Evolutionary conservation across 2,329 filamentous ascomycete genomes (phyloP).

Genomic region (Fusarium sp.): DNA sequence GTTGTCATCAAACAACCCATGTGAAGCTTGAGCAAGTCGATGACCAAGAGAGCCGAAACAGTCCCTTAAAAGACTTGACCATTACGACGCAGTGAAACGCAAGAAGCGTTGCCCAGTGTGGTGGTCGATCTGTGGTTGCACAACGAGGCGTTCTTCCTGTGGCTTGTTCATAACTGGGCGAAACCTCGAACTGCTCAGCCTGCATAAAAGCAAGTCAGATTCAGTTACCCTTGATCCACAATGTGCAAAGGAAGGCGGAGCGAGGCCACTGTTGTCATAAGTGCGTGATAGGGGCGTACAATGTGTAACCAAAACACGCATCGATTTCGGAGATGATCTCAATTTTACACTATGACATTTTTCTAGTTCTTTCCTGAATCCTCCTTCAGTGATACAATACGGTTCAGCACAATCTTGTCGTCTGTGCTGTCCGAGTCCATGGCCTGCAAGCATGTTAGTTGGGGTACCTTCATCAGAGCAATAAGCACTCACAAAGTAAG

Average conservation of each 20-base stretch:
- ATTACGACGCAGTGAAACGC: not conserved
- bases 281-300: not conserved
- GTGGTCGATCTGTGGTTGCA: not conserved
- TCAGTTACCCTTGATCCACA: not conserved
- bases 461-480: fast-evolving
- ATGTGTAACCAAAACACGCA: not conserved
- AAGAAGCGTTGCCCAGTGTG: not conserved
- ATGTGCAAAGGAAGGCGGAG: not conserved
- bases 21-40: not conserved
- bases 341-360: slow-evolving; percentile 1
- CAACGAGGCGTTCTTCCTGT: not conserved
- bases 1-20: not conserved
- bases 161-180: not conserved
- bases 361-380: slow-evolving; percentile 73
- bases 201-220: not conserved
- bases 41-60: not conserved
- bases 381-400: slow-evolving; percentile 93
- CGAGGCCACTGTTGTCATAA: not conserved
- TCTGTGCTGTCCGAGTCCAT: slow-evolving; percentile 83
- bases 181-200: not conserved
- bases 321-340: not conserved
- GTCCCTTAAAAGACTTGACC: not conserved
- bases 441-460: slow-evolving; percentile 56
- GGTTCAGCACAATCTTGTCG: slow-evolving; percentile 87
- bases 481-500: slow-evolving; percentile 74